These are phyloP conservation scores for Fraxinus americana DNA, from an alignment of 257 asterid species.

Conservation along the genomic window DNA sequence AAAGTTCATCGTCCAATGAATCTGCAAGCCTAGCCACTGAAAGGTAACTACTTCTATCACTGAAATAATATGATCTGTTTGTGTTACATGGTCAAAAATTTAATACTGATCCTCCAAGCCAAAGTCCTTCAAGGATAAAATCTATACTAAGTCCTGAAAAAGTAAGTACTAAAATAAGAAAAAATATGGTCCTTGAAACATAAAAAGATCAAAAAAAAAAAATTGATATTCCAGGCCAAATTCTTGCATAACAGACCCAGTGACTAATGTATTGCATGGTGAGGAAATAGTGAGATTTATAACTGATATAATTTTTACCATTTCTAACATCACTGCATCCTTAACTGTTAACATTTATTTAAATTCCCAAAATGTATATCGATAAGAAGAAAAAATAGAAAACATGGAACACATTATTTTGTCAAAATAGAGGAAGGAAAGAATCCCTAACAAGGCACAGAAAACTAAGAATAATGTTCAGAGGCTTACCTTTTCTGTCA, in stretches of 20 bases:
- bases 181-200: not conserved
- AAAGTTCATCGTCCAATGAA: not conserved
- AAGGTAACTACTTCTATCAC: not conserved
- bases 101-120: too few relatives aligned
- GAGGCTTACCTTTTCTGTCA: slow-evolving; percentile 70
- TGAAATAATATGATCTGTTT: not conserved
- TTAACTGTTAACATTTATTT: too few relatives aligned
- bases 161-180: not conserved
- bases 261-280: not conserved
- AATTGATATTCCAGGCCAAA: not conserved
- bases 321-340: not conserved
- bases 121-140: too few relatives aligned
- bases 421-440: not conserved
- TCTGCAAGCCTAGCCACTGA: not conserved
- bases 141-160: not conserved
- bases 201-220: not conserved
- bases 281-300: not conserved
- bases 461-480: not conserved
- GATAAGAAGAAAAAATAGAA: not conserved
- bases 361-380: not conserved
- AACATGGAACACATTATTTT: slow-evolving; percentile 1
- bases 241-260: not conserved
- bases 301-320: too few relatives aligned
- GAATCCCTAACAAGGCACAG: slow-evolving; percentile 14
- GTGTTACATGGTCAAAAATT: not conserved